Evolutionary conservation across 176 grass and related monocot species (phyloP).

Genomic region (Triticum timopheevii): DNA sequence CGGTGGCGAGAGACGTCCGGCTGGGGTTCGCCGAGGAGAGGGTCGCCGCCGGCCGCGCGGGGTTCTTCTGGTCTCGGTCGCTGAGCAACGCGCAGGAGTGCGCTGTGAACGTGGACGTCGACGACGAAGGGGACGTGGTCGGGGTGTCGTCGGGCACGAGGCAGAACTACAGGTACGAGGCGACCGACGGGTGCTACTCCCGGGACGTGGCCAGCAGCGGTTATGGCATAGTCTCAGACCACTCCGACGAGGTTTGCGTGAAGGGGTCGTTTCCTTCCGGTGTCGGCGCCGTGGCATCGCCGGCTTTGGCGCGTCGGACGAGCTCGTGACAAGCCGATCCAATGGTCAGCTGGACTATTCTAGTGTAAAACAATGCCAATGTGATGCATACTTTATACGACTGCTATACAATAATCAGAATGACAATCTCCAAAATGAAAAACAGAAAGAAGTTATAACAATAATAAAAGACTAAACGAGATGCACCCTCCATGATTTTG

Average conservation of each 20-base stretch:
- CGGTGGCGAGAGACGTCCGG: slow-evolving; percentile 18
- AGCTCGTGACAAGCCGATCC: slow-evolving; percentile 3
- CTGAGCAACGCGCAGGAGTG: slow-evolving; percentile 59
- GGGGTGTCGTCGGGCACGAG: slow-evolving; percentile 38
- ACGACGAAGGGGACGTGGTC: slow-evolving; percentile 43
- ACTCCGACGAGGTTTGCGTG: slow-evolving; percentile 36
- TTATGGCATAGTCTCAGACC: slow-evolving; percentile 35
- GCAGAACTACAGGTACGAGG: slow-evolving; percentile 69
- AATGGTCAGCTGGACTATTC: neutral
- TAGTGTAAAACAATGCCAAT: neutral
- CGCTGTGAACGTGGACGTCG: slow-evolving; percentile 35
- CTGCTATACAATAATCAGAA: neutral
- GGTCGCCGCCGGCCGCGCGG: slow-evolving; percentile 54
- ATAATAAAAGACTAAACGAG: too few relatives aligned
- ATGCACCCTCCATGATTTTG: too few relatives aligned
- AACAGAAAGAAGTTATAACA: too few relatives aligned
- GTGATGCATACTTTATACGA: neutral
- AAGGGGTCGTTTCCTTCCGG: neutral
- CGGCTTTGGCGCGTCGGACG: neutral
- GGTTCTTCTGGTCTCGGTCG: slow-evolving; percentile 53
- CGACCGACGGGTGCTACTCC: slow-evolving; percentile 55
- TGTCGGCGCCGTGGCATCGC: too few relatives aligned
- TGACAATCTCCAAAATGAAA: too few relatives aligned
- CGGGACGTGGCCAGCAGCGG: slow-evolving; percentile 47
- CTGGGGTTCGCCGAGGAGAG: slow-evolving; percentile 58